Evolutionary conservation across 495 filamentous ascomycete species (phyloP).

Genomic region (Cercophora newfieldiana): DNA sequence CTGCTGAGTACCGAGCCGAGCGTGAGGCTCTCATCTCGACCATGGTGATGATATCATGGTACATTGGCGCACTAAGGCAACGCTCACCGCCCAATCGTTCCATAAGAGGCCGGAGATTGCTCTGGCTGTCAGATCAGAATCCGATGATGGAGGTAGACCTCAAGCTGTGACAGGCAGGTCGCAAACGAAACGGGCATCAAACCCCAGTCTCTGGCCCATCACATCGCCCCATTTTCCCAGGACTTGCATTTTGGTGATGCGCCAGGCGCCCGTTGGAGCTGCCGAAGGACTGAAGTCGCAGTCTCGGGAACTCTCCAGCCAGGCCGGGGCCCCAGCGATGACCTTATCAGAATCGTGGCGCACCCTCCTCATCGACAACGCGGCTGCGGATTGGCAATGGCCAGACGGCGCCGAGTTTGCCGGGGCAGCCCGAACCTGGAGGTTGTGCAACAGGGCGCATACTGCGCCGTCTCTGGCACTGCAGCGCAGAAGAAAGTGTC

Average conservation of each 20-base stretch:
- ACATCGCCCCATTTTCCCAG: neutral
- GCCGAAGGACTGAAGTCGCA: neutral
- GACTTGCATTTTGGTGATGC: neutral
- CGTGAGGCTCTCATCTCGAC: neutral
- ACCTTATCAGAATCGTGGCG: conserved; percentile 3
- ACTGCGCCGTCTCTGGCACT: neutral
- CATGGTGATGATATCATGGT: conserved; percentile 13
- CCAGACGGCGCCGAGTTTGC: conserved; percentile 2
- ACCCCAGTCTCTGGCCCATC: neutral
- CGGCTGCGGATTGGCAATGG: neutral
- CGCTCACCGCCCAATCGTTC: neutral
- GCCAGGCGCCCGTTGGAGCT: neutral
- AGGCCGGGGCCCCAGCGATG: neutral
- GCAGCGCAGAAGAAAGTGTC: too few species aligned
- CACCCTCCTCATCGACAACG: neutral
- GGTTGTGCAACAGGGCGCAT: neutral
- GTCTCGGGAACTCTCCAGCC: neutral
- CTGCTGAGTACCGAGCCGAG: neutral
- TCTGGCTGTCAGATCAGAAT: conserved; percentile 2
- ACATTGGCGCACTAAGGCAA: neutral
- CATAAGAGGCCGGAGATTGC: neutral
- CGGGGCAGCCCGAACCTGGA: neutral
- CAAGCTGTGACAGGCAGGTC: neutral
- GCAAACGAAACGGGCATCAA: neutral
- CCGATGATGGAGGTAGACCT: neutral